Evolutionary conservation across 2,329 filamentous ascomycete species (phyloP), one percentile per base, ranked within the genome.

Genomic region (Pseudocercospora fuligena): DNA sequence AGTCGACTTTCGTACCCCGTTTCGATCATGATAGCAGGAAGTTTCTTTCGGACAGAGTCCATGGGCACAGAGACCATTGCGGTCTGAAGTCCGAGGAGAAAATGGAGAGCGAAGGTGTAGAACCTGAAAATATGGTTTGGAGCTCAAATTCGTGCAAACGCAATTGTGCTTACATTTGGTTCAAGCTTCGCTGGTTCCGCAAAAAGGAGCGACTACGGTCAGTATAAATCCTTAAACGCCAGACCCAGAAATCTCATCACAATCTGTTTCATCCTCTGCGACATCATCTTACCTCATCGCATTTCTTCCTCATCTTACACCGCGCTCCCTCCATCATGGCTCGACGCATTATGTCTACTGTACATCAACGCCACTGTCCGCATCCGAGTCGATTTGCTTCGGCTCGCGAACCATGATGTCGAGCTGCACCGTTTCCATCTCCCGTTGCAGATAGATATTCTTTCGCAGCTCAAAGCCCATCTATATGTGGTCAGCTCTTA

Each of bases 361-460:
- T 1, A 72, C 66, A 65, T 67, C 65, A 19, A 72, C 66, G 33
- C 69, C 70, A 58, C 65, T 68, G 68, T 72, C 70, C 21, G 64
- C 68, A 68, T 71, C 69, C 19, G 51, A 57, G 31, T 65, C 47
- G 36, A 65, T 19, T 27, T 53, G 33, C 57, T 63, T 66, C 40
- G 91, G 90, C 82, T 93, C 90, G 67, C 92, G 85, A 61, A 94
- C 89, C 92, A 96, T 96, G 80, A 93, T 90, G 75, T 91, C 90
- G 78, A 94, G 81, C 65, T 83, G 83, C 59, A 94, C 85, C 29
- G 89, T 86, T 66, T 84, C 82, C 29, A 79, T 77, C 9, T 83
- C 87, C 59, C 89, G 82, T 74, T 84, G 81, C 73, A 94, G 81
- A 75, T 85, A 83, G 71, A 94, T 86, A 73, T 88, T 85, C 73